Conservation (phyloP, 2,329 filamentous ascomycete genomes). For the Aspergillus ruber region DNA sequence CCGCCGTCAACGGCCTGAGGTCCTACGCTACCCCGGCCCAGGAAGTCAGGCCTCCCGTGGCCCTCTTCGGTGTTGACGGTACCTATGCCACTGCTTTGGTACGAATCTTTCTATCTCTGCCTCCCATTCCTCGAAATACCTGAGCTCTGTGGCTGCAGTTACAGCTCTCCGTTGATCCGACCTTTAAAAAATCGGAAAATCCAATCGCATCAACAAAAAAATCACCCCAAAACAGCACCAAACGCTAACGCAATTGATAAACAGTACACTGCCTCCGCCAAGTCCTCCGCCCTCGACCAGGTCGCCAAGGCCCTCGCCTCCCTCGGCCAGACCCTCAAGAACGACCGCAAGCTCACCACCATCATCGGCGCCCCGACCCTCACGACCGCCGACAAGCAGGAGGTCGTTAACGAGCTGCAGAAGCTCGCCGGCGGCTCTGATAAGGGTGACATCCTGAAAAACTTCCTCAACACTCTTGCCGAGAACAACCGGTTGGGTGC, state of each 20-base stretch:
- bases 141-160: slow-evolving; percentile 3
- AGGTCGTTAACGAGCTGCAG: slow-evolving; percentile 79
- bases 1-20: slow-evolving; percentile 49
- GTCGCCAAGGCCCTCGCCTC: slow-evolving; percentile 71
- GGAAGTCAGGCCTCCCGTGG: slow-evolving; percentile 74
- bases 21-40: slow-evolving; percentile 66
- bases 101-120: slow-evolving; percentile 40
- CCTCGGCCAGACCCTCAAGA: slow-evolving; percentile 67
- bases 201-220: slow-evolving; percentile 4
- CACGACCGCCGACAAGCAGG: slow-evolving; percentile 68
- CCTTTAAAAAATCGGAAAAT: slow-evolving; percentile 4
- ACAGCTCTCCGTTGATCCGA: slow-evolving; percentile 11
- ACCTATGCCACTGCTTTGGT: slow-evolving; percentile 98
- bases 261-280: slow-evolving; percentile 93
- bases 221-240: slow-evolving; percentile 1
- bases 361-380: slow-evolving; percentile 81
- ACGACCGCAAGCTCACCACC: slow-evolving; percentile 70
- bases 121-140: background rate
- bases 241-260: slow-evolving; percentile 6
- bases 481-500: slow-evolving; percentile 92
- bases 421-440: slow-evolving; percentile 66
- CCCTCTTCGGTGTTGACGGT: slow-evolving; percentile 92
- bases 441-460: slow-evolving; percentile 78
- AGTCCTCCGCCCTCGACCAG: slow-evolving; percentile 76
- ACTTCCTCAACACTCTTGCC: slow-evolving; percentile 83